Evolutionary conservation across 176 grass and related monocot genomes (phyloP), one percentile per base, ranked within the genome.

Genomic region (maize (Zea mays)): DNA sequence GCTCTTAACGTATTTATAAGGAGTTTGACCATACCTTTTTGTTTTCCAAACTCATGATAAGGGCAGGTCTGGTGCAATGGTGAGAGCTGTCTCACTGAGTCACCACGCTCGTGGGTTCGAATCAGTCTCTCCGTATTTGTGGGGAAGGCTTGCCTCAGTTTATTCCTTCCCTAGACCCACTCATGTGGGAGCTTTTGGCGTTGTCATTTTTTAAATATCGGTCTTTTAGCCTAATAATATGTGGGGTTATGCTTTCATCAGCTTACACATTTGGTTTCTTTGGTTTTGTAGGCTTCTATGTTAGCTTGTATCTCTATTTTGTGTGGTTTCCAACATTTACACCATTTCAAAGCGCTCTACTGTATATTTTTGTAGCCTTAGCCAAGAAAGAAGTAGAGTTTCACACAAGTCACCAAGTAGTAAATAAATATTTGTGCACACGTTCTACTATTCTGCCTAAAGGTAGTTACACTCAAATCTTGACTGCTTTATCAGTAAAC

Each of bases 311-410:
- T 67, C 27, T 60, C 33, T 11, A 11, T 75, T 58, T 56, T 59
- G 27, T 45, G 36, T 48, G 41, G 3, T 54, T 51, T 62, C 12
- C 43, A 60, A 64, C 69, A 67, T 67, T 41, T 60, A 1, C 7
- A 62, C 54, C 46, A 27, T 87, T 66, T 78, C 41, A 56, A 72
- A 58, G n/a, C 10, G 5, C 34, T 17, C 14, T 2, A 5, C 65
- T 62, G 27, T 39, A 59, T 66, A 56, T 61, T 82, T 77, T 16
- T 59, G 7, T 73, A 36, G 43, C 72, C 44, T 62, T 80, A 15
- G n/a, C n/a, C 44, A 74, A 67, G 49, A 57, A 44, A 73, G 17
- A 73, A 48, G 36, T 78, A 80, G n/a, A 77, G n/a, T 2, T 73
- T 57, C 72, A 65, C 5, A 19, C 44, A 15, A 73, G 60, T 36